Evolutionary conservation across 2,329 filamentous ascomycete species (phyloP).

Genomic region (Calonectria hawksworthii): DNA sequence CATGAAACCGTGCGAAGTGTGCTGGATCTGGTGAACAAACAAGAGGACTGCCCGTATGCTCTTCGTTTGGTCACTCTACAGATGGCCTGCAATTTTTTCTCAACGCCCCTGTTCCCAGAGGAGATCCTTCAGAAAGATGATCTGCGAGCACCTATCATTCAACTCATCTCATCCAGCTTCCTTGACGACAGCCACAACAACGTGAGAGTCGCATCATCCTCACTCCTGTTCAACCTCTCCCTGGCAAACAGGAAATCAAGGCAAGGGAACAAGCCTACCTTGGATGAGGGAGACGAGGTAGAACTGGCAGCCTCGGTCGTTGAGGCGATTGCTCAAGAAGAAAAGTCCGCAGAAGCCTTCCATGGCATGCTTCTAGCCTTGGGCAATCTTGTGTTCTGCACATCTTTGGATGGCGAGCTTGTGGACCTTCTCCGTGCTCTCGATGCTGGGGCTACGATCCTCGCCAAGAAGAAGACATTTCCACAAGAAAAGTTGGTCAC

Average conservation of each 20-base stretch:
- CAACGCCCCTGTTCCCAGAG: slow-evolving; percentile 77
- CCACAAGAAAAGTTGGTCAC: slow-evolving; percentile 69
- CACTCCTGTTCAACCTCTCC: slow-evolving; percentile 86
- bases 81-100: slow-evolving; percentile 87
- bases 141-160: slow-evolving; percentile 72
- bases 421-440: slow-evolving; percentile 83
- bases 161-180: slow-evolving; percentile 82
- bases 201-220: slow-evolving; percentile 85
- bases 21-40: slow-evolving; percentile 69
- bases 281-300: slow-evolving; percentile 80
- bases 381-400: slow-evolving; percentile 81
- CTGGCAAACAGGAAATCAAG: slow-evolving; percentile 77
- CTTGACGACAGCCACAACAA: slow-evolving; percentile 82
- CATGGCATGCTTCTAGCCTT: slow-evolving; percentile 83
- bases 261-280: slow-evolving; percentile 66
- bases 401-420: slow-evolving; percentile 79
- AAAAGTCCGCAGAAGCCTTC: slow-evolving; percentile 77
- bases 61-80: slow-evolving; percentile 88
- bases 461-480: slow-evolving; percentile 69
- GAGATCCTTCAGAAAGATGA: slow-evolving; percentile 68
- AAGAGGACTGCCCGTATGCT: slow-evolving; percentile 78
- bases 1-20: slow-evolving; percentile 75
- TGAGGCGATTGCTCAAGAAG: slow-evolving; percentile 76
- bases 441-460: slow-evolving; percentile 78
- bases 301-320: slow-evolving; percentile 86